Conservation (phyloP, 345 rosid species). For the Turritis glabra region DNA sequence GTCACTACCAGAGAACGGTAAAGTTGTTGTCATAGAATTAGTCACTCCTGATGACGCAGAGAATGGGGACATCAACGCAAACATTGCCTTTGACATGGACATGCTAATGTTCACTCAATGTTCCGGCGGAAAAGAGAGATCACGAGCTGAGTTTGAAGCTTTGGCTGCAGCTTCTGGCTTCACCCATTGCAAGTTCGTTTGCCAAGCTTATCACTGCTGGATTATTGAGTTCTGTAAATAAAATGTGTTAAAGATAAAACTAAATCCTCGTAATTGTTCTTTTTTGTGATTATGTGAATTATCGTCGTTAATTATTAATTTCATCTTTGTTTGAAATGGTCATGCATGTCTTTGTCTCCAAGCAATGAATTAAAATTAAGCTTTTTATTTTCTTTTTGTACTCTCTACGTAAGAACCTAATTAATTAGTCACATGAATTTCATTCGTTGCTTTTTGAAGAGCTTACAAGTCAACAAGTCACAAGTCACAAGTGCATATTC, state of each 20-base stretch:
- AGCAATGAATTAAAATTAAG: slow-evolving; percentile 11
- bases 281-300: not conserved
- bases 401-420: not conserved
- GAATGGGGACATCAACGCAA: slow-evolving; percentile 35
- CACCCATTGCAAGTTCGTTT: slow-evolving; percentile 31
- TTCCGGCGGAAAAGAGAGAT: slow-evolving; percentile 53
- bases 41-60: slow-evolving; percentile 42
- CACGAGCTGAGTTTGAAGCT: slow-evolving; percentile 44
- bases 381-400: not conserved
- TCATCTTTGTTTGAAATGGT: slow-evolving; percentile 1
- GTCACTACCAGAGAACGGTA: slow-evolving; percentile 45
- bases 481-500: slow-evolving; percentile 18
- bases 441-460: not conserved
- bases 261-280: not conserved
- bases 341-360: slow-evolving; percentile 1
- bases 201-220: slow-evolving; percentile 31
- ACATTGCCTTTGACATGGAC: slow-evolving; percentile 45
- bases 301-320: not conserved
- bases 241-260: not conserved
- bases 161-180: slow-evolving; percentile 49
- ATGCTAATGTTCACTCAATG: slow-evolving; percentile 51
- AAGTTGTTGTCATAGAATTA: slow-evolving; percentile 46
- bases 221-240: slow-evolving; percentile 29
- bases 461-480: slow-evolving; percentile 1
- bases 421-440: slow-evolving; percentile 7